A percentile compares a stretch with the other conserved stretches of the same genome.
These are phyloP conservation scores for Lagenidium giganteum DNA, from an alignment of 352 stramenopile species.

Conservation along the genomic window DNA sequence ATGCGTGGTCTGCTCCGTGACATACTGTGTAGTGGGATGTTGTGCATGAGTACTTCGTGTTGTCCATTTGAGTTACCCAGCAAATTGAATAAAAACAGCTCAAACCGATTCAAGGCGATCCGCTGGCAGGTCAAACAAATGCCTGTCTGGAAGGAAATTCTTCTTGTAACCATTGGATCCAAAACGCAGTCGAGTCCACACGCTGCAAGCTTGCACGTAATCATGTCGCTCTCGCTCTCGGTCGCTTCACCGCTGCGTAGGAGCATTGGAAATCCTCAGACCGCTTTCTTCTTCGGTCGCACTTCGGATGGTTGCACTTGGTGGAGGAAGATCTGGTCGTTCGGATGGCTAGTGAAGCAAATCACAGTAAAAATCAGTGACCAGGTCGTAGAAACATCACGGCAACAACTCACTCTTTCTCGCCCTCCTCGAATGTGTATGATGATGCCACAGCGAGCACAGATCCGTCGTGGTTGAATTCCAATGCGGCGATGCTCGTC, in stretches of 20 bases:
- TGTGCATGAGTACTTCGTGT: too few species aligned
- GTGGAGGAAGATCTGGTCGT: slow-evolving; percentile 91
- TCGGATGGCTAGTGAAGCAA: slow-evolving; percentile 59
- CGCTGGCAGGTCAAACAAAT: too few species aligned
- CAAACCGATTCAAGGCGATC: too few species aligned
- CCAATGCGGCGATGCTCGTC: slow-evolving; percentile 86
- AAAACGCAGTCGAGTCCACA: too few species aligned
- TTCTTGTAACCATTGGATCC: background rate
- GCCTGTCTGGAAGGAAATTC: background rate
- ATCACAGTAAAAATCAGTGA: slow-evolving; percentile 1
- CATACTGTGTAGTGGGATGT: too few species aligned
- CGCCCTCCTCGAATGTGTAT: slow-evolving; percentile 96
- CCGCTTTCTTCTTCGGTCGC: slow-evolving; percentile 32
- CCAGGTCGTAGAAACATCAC: background rate
- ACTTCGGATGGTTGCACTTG: slow-evolving; percentile 83
- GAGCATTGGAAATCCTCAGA: background rate
- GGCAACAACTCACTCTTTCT: slow-evolving; percentile 78
- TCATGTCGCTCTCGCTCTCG: too few species aligned
- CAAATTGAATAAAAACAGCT: too few species aligned
- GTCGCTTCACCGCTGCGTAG: too few species aligned
- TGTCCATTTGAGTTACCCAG: too few species aligned
- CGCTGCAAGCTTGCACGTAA: too few species aligned
- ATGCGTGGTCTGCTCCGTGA: too few species aligned
- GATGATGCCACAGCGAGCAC: slow-evolving; percentile 91
- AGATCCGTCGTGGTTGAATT: slow-evolving; percentile 90